Conservation (phyloP, 2,329 filamentous ascomycete species). For the Phyllosticta citrichinensis region DNA sequence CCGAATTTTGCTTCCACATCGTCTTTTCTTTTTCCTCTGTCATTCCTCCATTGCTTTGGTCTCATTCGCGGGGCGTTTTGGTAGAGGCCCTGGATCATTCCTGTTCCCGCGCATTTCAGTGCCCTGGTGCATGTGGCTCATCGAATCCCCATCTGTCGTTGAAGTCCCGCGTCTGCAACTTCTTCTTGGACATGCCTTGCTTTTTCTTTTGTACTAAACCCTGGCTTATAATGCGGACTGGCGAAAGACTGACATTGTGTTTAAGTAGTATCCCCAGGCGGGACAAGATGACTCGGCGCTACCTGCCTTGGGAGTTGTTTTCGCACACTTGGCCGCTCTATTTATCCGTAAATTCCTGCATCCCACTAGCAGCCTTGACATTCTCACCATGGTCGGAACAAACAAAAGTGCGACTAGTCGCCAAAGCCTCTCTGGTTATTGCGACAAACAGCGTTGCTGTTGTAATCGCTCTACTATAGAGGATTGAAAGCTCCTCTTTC, state of each 20-base stretch:
- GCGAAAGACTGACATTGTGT: background rate
- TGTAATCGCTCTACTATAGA: too few relatives aligned
- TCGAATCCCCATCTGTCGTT: background rate
- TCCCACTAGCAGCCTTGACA: background rate
- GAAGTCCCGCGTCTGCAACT: too few relatives aligned
- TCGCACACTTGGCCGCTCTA: background rate
- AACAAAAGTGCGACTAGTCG: background rate
- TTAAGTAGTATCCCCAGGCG: background rate
- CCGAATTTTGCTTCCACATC: background rate
- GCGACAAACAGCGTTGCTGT: too few relatives aligned
- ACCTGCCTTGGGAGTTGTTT: background rate
- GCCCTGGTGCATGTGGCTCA: background rate
- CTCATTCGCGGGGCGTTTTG: slow-evolving; percentile 3
- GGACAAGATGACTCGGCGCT: background rate
- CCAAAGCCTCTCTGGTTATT: too few relatives aligned
- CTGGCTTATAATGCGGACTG: background rate
- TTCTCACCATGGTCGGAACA: background rate
- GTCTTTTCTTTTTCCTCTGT: background rate
- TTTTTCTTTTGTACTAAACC: background rate
- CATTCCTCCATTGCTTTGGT: background rate
- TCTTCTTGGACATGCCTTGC: background rate
- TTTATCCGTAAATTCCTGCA: background rate
- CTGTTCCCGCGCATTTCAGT: background rate
- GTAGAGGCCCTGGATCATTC: slow-evolving; percentile 3
- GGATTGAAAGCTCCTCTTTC: too few relatives aligned